These are phyloP conservation scores for Jacaranda copaia DNA, from an alignment of 257 asterid species.

Conservation along the genomic window DNA sequence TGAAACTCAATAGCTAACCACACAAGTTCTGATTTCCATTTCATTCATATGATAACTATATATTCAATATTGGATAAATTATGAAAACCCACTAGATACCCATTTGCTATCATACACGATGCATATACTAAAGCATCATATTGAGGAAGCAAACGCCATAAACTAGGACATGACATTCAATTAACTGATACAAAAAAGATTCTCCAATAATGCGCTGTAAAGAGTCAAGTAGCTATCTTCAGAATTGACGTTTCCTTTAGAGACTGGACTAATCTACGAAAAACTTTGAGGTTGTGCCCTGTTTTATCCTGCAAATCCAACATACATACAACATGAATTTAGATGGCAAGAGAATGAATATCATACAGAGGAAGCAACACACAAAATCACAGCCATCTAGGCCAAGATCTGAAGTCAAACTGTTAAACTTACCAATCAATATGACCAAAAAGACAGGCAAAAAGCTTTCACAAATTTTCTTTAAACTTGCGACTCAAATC, in stretches of 20 bases:
- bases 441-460: not conserved
- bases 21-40: not conserved
- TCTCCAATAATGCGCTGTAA: not conserved
- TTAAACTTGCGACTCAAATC: not conserved
- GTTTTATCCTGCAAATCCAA: conserved; percentile 70
- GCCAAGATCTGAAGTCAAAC: not conserved
- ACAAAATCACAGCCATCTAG: not conserved
- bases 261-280: conserved; percentile 68
- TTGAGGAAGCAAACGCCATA: not conserved
- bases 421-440: not conserved
- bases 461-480: not conserved
- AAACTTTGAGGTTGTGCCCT: conserved; percentile 76
- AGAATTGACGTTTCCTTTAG: conserved; percentile 76
- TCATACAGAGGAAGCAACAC: not conserved
- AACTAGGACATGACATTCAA: not conserved
- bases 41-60: not conserved
- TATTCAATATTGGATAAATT: not conserved
- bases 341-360: too few relatives aligned
- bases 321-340: not conserved
- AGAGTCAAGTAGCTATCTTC: conserved; percentile 50
- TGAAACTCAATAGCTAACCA: not conserved
- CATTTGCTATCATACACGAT: conserved; percentile 2
- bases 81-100: not conserved
- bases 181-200: not conserved
- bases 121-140: not conserved